phyloP scores from a whole-genome alignment of 192 early-diverging fungal genomes.

The Gorgonomyces haynaldii region DNA sequence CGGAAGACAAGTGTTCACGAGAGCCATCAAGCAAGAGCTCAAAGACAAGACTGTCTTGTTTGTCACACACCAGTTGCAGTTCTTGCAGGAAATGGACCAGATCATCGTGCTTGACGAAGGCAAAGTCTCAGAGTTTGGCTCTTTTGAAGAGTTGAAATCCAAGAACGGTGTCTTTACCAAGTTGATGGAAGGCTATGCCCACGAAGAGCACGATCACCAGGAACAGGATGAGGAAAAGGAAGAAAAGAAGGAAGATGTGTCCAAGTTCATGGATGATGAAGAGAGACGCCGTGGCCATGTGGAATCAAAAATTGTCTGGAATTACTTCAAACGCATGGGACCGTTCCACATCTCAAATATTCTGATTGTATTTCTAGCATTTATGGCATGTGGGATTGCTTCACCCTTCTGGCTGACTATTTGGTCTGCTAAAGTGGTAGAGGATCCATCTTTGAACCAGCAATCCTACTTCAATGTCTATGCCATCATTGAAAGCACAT shows the following conservation, averaged over 20 bases:
- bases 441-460: neutral
- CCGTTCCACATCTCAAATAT: neutral
- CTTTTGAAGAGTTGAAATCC: slow-evolving; percentile 14
- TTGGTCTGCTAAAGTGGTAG: neutral
- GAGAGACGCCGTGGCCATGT: neutral
- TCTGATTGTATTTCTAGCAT: neutral
- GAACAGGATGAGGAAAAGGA: slow-evolving; percentile 3
- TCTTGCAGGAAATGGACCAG: slow-evolving; percentile 9
- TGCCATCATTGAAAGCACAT: neutral
- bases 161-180: neutral
- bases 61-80: slow-evolving; percentile 17
- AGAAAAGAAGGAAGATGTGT: neutral
- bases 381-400: neutral
- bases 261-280: slow-evolving; percentile 2
- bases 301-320: neutral
- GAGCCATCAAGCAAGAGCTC: neutral
- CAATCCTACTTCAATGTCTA: neutral
- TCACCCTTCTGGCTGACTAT: neutral
- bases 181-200: slow-evolving; percentile 11
- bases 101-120: slow-evolving; percentile 12
- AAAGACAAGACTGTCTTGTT: slow-evolving; percentile 9
- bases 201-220: neutral
- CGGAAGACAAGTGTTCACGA: slow-evolving; percentile 8
- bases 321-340: neutral
- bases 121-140: slow-evolving; percentile 1